phyloP scores from a whole-genome alignment of 139 green algal species.

The Edaphochlamys debaryana region DNA sequence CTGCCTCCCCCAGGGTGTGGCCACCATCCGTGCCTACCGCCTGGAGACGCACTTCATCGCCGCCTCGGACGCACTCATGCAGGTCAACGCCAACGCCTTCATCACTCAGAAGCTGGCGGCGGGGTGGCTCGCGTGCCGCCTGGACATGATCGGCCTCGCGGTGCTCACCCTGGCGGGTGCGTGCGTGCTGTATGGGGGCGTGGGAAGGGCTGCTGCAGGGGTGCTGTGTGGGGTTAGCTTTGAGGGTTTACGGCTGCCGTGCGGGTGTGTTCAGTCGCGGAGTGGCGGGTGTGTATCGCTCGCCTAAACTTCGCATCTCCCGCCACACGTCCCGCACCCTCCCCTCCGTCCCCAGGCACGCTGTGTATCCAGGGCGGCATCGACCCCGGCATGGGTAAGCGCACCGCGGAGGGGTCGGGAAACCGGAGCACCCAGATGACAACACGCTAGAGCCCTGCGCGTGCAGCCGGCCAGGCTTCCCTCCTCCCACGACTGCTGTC shows the following conservation, averaged over 20 bases:
- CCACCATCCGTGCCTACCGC: conserved; percentile 84
- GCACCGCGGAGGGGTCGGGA: too few species aligned
- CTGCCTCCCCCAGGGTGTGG: too few species aligned
- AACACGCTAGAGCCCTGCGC: too few species aligned
- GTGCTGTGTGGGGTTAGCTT: too few species aligned
- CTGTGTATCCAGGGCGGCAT: conserved; percentile 56
- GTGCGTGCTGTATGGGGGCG: neutral
- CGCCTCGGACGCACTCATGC: conserved; percentile 60
- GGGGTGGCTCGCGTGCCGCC: conserved; percentile 85
- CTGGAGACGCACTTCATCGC: conserved; percentile 67
- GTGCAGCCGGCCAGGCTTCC: too few species aligned
- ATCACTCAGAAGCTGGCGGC: conserved; percentile 78
- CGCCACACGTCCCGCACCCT: too few species aligned
- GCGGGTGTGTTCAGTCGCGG: neutral
- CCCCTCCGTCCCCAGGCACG: conserved; percentile 30
- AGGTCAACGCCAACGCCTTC: conserved; percentile 77
- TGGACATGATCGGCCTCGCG: conserved; percentile 83
- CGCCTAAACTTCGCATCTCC: neutral
- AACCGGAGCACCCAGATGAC: too few species aligned
- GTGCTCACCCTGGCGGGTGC: conserved; percentile 67
- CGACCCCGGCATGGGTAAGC: conserved; percentile 54
- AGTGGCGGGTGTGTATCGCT: neutral
- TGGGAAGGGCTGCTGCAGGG: neutral
- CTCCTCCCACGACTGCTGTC: too few species aligned
- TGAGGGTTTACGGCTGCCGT: neutral